Evolutionary conservation across 1,139 yeast species (phyloP), one percentile per base, ranked within the genome.

Genomic region (Hanseniaspora sp.): DNA sequence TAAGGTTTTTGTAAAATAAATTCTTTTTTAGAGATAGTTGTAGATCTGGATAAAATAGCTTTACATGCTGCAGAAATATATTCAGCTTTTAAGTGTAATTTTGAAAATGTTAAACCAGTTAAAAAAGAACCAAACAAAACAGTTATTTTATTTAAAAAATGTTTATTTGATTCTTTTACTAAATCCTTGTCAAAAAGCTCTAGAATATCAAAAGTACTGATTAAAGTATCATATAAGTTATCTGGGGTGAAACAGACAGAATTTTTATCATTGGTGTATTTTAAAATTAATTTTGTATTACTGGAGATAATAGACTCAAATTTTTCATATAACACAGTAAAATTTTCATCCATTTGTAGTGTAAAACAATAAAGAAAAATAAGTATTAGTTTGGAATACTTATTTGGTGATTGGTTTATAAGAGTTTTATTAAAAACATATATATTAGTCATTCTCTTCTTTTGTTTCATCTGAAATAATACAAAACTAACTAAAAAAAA

Each of bases 31-130:
- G 8, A 57, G 28, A 86, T 77, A 9, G 73, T 67, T 62, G 73
- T 76, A 31, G 87, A 82, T 65, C 74, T 86, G 64, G 76, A 82
- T 60, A 77, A 71, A 17, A 85, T 78, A 0, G 88, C 79, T 42
- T 70, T 72, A 1, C 87, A 96, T 0, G 96, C 96, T 8, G 86
- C 83, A 5, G 96, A 92, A 49, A 92, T 84, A 65, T 72, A 86
- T 46, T 78, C 84, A 0, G 96, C 80, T 54, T 83, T 74, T 59
- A 84, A 90, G 63, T 92, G 97, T n/a, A 90, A 69, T 1, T 86
- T 87, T 41, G 80, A 75, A 51, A 82, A 69, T 60, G 94, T 74
- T 55, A 92, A 70, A 1, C 85, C 86, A 0, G 95, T 81, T 56
- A 92, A 72, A 64, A 92, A 88, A 7, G 94, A 79, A 0, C 94